A percentile compares a stretch with the other conserved stretches of the same genome.
Evolutionary conservation across 2,329 filamentous ascomycete genomes (phyloP).

Genomic region (Daldinia sp.): DNA sequence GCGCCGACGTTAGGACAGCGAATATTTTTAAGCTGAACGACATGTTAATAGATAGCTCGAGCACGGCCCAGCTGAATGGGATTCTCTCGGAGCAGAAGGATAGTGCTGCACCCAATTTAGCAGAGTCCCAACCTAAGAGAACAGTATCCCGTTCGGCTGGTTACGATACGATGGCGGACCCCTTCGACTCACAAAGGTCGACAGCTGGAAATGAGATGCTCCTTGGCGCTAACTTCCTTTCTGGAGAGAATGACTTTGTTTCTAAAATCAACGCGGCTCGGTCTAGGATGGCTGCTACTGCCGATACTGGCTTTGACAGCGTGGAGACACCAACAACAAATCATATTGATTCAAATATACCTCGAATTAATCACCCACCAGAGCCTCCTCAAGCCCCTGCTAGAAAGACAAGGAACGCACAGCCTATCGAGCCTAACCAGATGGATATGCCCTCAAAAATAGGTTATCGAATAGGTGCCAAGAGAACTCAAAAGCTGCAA

Average conservation of each 20-base stretch:
- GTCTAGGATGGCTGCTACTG: conserved; percentile 58
- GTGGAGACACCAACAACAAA: conserved; percentile 73
- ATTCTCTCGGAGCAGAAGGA: conserved; percentile 55
- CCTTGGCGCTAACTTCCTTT: conserved; percentile 56
- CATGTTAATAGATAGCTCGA: conserved; percentile 61
- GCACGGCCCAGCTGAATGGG: conserved; percentile 53
- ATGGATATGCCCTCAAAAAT: conserved; percentile 73
- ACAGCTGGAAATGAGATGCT: conserved; percentile 56
- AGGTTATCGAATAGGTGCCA: conserved; percentile 66
- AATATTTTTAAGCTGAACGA: conserved; percentile 87
- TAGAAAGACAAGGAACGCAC: conserved; percentile 66
- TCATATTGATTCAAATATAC: conserved; percentile 54
- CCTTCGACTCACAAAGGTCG: conserved; percentile 63
- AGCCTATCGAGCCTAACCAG: conserved; percentile 63
- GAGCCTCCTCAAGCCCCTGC: conserved; percentile 66
- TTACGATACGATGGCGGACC: conserved; percentile 58
- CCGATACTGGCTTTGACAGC: conserved; percentile 62
- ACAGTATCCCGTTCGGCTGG: conserved; percentile 55
- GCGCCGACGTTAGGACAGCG: conserved; percentile 80
- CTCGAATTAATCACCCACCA: conserved; percentile 50
- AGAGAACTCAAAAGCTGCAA: conserved; percentile 52
- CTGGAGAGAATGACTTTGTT: conserved; percentile 67
- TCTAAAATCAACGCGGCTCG: conserved; percentile 66
- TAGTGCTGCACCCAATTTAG: conserved; percentile 50
- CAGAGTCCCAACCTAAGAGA: conserved; percentile 59